phyloP scores from a whole-genome alignment of 176 grass and related monocot species.

The Tuctoria greenei region DNA sequence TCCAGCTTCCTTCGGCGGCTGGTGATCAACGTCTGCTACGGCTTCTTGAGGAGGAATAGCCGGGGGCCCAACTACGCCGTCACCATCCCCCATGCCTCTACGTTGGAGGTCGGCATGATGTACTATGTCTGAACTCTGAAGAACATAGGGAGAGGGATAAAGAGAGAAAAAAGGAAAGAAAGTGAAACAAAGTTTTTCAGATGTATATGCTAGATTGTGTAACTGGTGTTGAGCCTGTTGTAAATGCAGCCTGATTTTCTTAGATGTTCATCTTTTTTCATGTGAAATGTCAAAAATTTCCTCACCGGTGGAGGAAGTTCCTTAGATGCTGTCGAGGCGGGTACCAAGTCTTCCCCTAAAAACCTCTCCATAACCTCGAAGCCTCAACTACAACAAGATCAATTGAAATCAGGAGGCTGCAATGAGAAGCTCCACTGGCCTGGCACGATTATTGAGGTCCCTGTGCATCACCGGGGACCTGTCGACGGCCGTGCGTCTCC shows the following conservation, averaged over 20 bases:
- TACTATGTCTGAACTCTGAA: conserved; percentile 64
- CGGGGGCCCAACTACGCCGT: conserved; percentile 71
- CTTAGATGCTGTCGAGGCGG: not conserved
- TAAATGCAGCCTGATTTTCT: conserved; percentile 46
- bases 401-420: not conserved
- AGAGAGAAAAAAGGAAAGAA: not conserved
- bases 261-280: not conserved
- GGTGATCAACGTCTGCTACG: conserved; percentile 78
- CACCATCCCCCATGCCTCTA: conserved; percentile 78
- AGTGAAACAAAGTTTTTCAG: conserved; percentile 22
- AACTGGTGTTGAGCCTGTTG: conserved; percentile 25
- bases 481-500: conserved; percentile 33
- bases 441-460: conserved; percentile 30
- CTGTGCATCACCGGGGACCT: conserved; percentile 50
- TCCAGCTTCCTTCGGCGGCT: conserved; percentile 76
- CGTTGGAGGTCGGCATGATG: conserved; percentile 91
- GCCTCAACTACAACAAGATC: not conserved
- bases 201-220: conserved; percentile 51
- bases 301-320: not conserved
- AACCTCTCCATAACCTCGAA: too few relatives aligned
- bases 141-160: not conserved
- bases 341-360: too few relatives aligned
- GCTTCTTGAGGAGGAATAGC: conserved; percentile 90
- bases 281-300: not conserved
- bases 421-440: conserved; percentile 17